Evolutionary conservation across 2,329 filamentous ascomycete species (phyloP).

Genomic region (Monilinia fructicola): DNA sequence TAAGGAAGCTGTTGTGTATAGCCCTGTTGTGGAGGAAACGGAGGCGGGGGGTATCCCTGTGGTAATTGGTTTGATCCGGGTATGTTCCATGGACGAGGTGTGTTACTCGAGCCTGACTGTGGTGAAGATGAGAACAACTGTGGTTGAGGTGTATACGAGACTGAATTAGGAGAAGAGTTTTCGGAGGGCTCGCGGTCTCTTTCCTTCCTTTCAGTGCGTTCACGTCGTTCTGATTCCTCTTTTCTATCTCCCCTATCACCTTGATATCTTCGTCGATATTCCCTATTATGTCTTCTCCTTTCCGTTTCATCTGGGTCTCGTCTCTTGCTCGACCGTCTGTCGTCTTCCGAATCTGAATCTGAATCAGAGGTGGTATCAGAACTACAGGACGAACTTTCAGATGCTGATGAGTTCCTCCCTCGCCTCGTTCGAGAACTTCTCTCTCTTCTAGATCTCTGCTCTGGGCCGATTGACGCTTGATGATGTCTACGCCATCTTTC

Average conservation of each 20-base stretch:
- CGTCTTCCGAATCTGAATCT: not conserved
- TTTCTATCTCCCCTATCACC: not conserved
- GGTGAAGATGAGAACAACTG: not conserved
- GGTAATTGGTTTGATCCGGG: not conserved
- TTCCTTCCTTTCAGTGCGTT: not conserved
- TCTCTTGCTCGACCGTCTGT: not conserved
- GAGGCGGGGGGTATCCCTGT: not conserved
- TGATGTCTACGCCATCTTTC: slow-evolving; percentile 28
- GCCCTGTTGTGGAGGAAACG: slow-evolving; percentile 12
- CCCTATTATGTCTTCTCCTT: not conserved
- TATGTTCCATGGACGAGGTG: not conserved
- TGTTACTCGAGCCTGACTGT: no score
- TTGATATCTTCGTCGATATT: not conserved
- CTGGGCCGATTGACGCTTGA: not conserved
- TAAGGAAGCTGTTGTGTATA: slow-evolving; percentile 25
- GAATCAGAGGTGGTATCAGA: slow-evolving; percentile 6
- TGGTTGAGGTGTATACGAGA: not conserved
- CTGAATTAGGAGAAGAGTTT: not conserved
- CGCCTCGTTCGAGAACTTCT: not conserved
- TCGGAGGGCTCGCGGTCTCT: not conserved
- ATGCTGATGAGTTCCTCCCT: not conserved
- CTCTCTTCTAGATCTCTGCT: not conserved
- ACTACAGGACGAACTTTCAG: not conserved
- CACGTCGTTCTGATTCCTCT: not conserved
- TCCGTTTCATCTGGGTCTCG: not conserved